Percentiles rank a stretch among this genome's conserved stretches.
Evolutionary conservation across 805 yeast genomes (phyloP).

Genomic region (Clavispora fructus): DNA sequence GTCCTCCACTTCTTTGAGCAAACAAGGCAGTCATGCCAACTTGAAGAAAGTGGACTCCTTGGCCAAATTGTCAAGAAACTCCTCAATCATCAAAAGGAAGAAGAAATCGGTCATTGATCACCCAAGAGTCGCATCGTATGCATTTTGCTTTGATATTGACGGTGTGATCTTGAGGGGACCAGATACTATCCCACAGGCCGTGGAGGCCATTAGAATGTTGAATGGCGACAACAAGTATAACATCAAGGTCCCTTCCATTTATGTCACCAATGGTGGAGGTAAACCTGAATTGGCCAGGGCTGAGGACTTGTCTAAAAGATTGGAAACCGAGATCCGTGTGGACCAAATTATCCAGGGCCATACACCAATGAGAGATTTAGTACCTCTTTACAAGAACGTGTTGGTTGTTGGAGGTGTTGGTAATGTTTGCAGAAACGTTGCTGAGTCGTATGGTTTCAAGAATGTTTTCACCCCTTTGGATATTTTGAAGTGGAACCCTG

Average conservation of each 20-base stretch:
- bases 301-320: conserved; percentile 58
- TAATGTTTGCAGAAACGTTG: conserved; percentile 77
- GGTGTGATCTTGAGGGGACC: conserved; percentile 88
- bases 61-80: conserved; percentile 43
- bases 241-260: conserved; percentile 69
- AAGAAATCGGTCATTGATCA: conserved; percentile 59
- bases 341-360: conserved; percentile 90
- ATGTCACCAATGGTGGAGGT: conserved; percentile 91
- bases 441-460: conserved; percentile 76
- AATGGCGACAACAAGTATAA: conserved; percentile 75
- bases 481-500: conserved; percentile 80
- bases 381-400: conserved; percentile 62
- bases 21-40: conserved; percentile 28
- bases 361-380: conserved; percentile 86
- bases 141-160: conserved; percentile 90
- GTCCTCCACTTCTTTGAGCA: conserved; percentile 31
- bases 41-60: conserved; percentile 40
- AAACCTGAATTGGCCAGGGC: conserved; percentile 73
- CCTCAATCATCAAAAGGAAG: conserved; percentile 41
- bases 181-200: conserved; percentile 75
- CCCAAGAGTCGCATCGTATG: conserved; percentile 70
- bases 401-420: conserved; percentile 88
- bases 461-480: conserved; percentile 81
- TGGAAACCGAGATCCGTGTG: conserved; percentile 56
- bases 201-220: conserved; percentile 62